These are phyloP conservation scores for Nemania diffusa DNA, from an alignment of 2,329 filamentous ascomycete genomes.

Conservation along the genomic window DNA sequence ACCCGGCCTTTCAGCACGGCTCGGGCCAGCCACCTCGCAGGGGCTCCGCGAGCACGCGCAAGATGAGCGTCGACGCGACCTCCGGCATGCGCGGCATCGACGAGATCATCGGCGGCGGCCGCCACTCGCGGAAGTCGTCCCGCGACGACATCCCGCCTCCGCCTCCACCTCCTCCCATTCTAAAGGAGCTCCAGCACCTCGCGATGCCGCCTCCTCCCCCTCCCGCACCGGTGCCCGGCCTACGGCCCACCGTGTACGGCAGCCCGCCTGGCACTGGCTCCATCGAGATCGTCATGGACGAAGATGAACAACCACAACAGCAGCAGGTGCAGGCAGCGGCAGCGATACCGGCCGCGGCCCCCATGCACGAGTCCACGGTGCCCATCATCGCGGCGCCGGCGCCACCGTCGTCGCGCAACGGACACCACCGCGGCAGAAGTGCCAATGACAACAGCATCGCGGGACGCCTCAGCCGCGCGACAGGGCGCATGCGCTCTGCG, in stretches of 20 bases:
- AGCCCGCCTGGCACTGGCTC: slow-evolving; percentile 61
- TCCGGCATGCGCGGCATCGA: slow-evolving; percentile 60
- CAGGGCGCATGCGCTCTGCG: slow-evolving; percentile 69
- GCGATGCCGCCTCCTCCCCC: slow-evolving; percentile 70
- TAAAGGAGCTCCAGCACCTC: slow-evolving; percentile 72
- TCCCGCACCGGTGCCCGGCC: slow-evolving; percentile 64
- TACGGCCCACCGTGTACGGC: slow-evolving; percentile 54
- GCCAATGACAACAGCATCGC: slow-evolving; percentile 63
- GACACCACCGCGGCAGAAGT: slow-evolving; percentile 68
- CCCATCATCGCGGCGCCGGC: slow-evolving; percentile 59
- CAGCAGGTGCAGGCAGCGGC: neutral
- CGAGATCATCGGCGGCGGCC: slow-evolving; percentile 54
- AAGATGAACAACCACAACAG: slow-evolving; percentile 63
- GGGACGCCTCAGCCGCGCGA: slow-evolving; percentile 65
- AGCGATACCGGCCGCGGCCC: slow-evolving; percentile 47
- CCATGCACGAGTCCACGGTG: slow-evolving; percentile 55
- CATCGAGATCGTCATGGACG: slow-evolving; percentile 75
- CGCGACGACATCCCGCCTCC: slow-evolving; percentile 65
- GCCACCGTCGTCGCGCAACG: slow-evolving; percentile 54
- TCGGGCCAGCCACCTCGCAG: slow-evolving; percentile 44
- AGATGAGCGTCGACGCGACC: slow-evolving; percentile 52
- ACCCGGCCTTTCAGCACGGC: slow-evolving; percentile 56
- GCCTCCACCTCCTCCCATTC: slow-evolving; percentile 61
- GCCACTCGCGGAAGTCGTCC: slow-evolving; percentile 57
- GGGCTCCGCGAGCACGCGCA: slow-evolving; percentile 50